Base-by-base conservation (phyloP, 768 basidiomycete species). In the Collybia nuda region DNA sequence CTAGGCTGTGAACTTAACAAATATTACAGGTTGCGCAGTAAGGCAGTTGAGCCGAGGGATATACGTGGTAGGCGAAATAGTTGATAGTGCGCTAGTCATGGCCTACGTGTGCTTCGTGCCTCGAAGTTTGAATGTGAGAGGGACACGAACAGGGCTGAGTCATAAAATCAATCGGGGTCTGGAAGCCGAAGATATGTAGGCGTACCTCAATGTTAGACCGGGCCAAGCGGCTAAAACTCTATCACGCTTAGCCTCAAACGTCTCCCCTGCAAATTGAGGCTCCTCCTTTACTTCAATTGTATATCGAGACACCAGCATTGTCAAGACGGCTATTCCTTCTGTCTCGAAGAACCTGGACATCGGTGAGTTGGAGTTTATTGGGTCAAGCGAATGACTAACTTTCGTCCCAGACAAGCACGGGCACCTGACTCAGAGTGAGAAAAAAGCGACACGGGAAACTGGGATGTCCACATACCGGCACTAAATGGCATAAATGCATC, bases 401-500 rank as follows among this genome's bases (percentile, higher is more conserved):
- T 71, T 49, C 74, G 65, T 36, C 77, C 77, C 21, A 78, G 56
- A 59, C 77, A 80, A 26, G 69, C 70, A 7, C 77, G 68, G 15
- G 71, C 62, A 38, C 75, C 75, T 71, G 44, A 8, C 29, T 19
- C 40, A 11, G 2, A 8, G 18, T 47, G 29, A 42, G 43, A 22
- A 40, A 46, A 19, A 26, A 38, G 23, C 19, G 22, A 35, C 38
- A 12, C 18, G 29, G 1, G 8, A 15, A 11, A 15, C 19, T 39
- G 24, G 15, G n/a, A 53, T 21, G 36, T 15, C 18, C 18, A 53
- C 63, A 49, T 48, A 68, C 78, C 78, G 37, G 61, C 67, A 48
- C 75, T 78, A 57, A 81, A 82, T 4, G 80, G 78, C 22, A 79
- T 35, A 57, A 80, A 82, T 0, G 81, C 82, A 55, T 82, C 80